These are phyloP conservation scores for Umbelopsis vinacea DNA, from an alignment of 192 early-diverging fungal genomes.

Conservation along the genomic window DNA sequence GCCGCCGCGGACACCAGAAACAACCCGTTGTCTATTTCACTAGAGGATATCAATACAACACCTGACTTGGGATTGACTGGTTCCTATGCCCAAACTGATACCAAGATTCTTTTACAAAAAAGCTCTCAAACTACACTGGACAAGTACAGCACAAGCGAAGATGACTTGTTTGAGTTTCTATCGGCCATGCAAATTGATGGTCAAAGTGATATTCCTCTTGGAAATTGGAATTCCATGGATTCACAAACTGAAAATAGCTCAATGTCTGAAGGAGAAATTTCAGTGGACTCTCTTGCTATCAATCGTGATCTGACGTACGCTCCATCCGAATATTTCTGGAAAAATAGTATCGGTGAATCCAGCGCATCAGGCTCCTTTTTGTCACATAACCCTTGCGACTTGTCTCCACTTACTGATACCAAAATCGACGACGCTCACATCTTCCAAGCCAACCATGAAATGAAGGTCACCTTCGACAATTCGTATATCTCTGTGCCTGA, in stretches of 20 bases:
- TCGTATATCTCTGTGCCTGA: background rate
- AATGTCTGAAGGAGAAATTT: conserved; percentile 14
- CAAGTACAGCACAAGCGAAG: conserved; percentile 3
- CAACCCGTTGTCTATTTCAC: conserved; percentile 11
- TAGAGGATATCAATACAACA: conserved; percentile 1
- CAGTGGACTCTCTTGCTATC: conserved; percentile 10
- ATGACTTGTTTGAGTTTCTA: conserved; percentile 8
- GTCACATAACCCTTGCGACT: background rate
- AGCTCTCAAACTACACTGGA: background rate
- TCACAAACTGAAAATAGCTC: conserved; percentile 18
- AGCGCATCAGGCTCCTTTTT: background rate
- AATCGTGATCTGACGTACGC: background rate
- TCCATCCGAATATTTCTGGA: background rate
- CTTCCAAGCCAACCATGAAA: background rate
- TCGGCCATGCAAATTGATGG: conserved; percentile 20
- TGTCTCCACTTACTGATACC: background rate
- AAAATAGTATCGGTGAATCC: background rate
- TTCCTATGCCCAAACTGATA: background rate
- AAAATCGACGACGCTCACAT: background rate
- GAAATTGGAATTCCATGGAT: conserved; percentile 3
- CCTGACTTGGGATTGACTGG: background rate
- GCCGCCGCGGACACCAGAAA: conserved; percentile 18
- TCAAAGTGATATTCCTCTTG: background rate
- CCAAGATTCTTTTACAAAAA: background rate
- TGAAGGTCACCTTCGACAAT: conserved; percentile 1